Evolutionary conservation across 140 eudicot genomes (phyloP), one percentile per base, ranked within the genome.

Genomic region (Cichorium intybus): DNA sequence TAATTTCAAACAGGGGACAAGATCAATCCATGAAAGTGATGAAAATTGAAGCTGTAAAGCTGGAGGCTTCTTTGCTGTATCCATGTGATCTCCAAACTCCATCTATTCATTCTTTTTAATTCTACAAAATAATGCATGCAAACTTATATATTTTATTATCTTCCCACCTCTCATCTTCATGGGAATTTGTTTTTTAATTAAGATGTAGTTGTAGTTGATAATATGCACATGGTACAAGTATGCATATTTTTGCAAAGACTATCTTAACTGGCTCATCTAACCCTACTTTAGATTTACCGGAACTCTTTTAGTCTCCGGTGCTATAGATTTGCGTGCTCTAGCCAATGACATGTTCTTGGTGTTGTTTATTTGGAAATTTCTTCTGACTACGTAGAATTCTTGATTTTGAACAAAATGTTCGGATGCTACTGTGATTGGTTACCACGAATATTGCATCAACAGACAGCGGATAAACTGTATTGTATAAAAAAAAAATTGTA

Each of bases 1-100:
- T 55, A 73, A 64, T 8, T 72, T 72, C 33, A 64, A 55, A 41
- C 43, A 71, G 79, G 74, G 74, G 79, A 74, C 79, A 74, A 74
- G 75, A 74, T 74, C 63, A 74, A 74, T 74, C 75, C 79, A 49
- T 74, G 75, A 74, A 74, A 74, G 75, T 74, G 75, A 67, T 66
- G 43, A 66, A 74, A 69, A 74, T 74, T 56, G 79, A 74, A 66
- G 74, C 70, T 74, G 75, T 67, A 74, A 74, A 74, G 79, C 74
- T 66, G 79, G 75, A 74, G 74, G 56, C 41, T 67, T 74, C 69
- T 66, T 74, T 74, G 79, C 75, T 74, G 79, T 74, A 67, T 74
- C 75, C 74, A 74, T 67, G 79, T 74, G 79, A 74, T 69, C 58
- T 66, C 69, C 75, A 74, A 66, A 74, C 39, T 56, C 48, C 65